Percentiles rank a stretch among this genome's conserved stretches.
phyloP scores from a whole-genome alignment of 768 basidiomycete species.

The Nidularia pulvinata region DNA sequence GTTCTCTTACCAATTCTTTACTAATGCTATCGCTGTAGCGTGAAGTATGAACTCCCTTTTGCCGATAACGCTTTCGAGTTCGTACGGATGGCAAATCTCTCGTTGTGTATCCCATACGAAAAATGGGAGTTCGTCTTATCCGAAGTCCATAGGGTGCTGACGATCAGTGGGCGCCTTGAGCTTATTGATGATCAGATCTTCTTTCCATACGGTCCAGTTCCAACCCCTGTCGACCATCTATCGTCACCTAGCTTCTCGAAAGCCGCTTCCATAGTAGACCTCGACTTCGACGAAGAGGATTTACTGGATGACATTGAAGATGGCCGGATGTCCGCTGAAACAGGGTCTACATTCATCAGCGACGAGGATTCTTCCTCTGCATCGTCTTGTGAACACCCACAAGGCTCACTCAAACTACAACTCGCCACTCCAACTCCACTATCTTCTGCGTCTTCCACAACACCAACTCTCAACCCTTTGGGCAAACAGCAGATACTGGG shows the following conservation, averaged over 20 bases:
- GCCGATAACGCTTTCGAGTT: slow-evolving; percentile 63
- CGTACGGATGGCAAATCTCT: slow-evolving; percentile 72
- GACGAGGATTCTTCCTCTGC: background rate
- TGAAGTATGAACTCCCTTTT: slow-evolving; percentile 62
- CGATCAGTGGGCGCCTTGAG: slow-evolving; percentile 64
- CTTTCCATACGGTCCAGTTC: slow-evolving; percentile 52
- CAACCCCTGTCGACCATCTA: slow-evolving; percentile 7
- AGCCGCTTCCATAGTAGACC: slow-evolving; percentile 1
- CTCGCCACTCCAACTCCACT: slow-evolving; percentile 1
- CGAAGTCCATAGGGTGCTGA: slow-evolving; percentile 65
- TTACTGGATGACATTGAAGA: slow-evolving; percentile 3
- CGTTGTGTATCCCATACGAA: slow-evolving; percentile 57
- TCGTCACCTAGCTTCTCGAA: slow-evolving; percentile 3
- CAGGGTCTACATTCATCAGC: slow-evolving; percentile 1
- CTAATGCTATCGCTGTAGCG: slow-evolving; percentile 26
- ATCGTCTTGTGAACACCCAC: background rate
- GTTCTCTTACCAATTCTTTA: background rate
- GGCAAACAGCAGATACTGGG: no score
- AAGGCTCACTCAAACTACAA: background rate
- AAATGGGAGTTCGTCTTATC: slow-evolving; percentile 59
- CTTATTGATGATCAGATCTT: slow-evolving; percentile 71
- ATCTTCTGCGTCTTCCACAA: background rate
- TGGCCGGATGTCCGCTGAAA: background rate
- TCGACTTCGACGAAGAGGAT: slow-evolving; percentile 10
- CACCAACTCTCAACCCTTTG: no score